Percentiles rank a stretch among this genome's conserved stretches.
Conservation (phyloP, 2,329 filamentous ascomycete species). For the Sporothrix curviconia region DNA sequence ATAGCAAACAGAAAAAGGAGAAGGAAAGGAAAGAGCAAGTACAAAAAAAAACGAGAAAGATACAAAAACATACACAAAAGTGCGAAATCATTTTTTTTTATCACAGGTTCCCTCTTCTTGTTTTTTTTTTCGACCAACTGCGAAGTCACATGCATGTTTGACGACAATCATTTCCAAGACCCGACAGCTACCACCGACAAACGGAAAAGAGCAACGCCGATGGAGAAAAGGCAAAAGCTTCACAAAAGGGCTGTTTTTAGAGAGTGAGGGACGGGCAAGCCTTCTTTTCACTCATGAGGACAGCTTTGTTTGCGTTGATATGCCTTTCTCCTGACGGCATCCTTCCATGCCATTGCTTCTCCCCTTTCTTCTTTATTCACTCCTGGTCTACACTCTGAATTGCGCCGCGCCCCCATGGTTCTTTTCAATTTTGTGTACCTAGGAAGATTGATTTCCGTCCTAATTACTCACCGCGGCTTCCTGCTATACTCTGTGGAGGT, state of each 20-base stretch:
- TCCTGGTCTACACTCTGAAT: slow-evolving; percentile 78
- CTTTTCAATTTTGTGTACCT: slow-evolving; percentile 77
- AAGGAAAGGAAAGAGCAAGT: slow-evolving; percentile 10
- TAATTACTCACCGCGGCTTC: slow-evolving; percentile 65
- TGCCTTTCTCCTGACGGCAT: slow-evolving; percentile 11
- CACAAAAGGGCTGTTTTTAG: no score
- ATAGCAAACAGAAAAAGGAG: slow-evolving; percentile 7
- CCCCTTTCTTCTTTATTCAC: slow-evolving; percentile 22
- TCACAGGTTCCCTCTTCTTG: neutral
- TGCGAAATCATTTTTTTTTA: neutral
- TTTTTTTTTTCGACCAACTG: neutral
- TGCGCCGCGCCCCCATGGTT: slow-evolving; percentile 61
- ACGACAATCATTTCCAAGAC: no score
- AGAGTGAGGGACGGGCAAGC: no score
- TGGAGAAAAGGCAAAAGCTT: no score
- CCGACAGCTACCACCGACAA: no score
- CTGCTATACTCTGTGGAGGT: slow-evolving; percentile 46
- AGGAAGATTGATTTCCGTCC: slow-evolving; percentile 61
- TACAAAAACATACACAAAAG: slow-evolving; percentile 17
- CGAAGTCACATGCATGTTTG: no score
- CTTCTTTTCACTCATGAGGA: no score
- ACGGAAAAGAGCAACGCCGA: no score
- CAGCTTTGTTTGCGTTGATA: no score
- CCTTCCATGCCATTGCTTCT: slow-evolving; percentile 8
- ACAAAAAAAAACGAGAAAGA: slow-evolving; percentile 9